Evolutionary conservation across 176 grass and related monocot species (phyloP).

Genomic region (Aechmea fasciata): DNA sequence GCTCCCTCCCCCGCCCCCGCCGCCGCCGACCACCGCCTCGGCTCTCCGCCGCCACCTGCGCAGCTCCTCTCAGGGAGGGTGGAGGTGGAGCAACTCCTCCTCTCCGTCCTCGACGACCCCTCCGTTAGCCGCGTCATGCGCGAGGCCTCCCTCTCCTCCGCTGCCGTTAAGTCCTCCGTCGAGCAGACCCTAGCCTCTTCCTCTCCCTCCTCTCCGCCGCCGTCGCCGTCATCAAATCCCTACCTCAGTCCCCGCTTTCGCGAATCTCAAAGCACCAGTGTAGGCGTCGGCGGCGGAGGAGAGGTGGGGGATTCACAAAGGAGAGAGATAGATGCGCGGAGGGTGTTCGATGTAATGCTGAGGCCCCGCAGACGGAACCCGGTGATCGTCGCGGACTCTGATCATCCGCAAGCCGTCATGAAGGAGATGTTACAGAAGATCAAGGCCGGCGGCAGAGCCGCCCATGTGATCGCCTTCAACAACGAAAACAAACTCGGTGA

Average conservation of each 20-base stretch:
- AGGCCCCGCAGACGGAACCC: slow-evolving; percentile 64
- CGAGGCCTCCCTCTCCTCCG: slow-evolving; percentile 75
- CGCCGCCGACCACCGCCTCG: not conserved
- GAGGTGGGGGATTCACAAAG: not conserved
- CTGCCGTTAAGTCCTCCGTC: slow-evolving; percentile 62
- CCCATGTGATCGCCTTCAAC: slow-evolving; percentile 47
- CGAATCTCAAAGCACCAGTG: too few species aligned
- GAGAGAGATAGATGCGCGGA: slow-evolving; percentile 42
- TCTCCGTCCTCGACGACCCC: slow-evolving; percentile 87
- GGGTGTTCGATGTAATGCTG: slow-evolving; percentile 75
- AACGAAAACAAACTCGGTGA: slow-evolving; percentile 28
- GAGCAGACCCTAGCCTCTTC: slow-evolving; percentile 51
- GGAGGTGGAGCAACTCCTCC: slow-evolving; percentile 77
- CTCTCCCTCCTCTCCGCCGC: slow-evolving; percentile 17
- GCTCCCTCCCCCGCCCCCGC: slow-evolving; percentile 51
- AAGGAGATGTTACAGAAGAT: slow-evolving; percentile 51
- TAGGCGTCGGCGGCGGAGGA: not conserved
- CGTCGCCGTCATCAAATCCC: slow-evolving; percentile 19
- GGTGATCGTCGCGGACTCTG: slow-evolving; percentile 62
- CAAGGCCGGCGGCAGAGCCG: slow-evolving; percentile 17
- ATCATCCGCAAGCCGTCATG: slow-evolving; percentile 31
- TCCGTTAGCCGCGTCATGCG: slow-evolving; percentile 95
- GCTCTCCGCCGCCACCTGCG: not conserved
- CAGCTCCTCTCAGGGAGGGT: slow-evolving; percentile 82
- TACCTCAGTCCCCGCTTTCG: slow-evolving; percentile 29